Conservation (phyloP, 192 early-diverging fungal species). For the Coemansia sp. region DNA sequence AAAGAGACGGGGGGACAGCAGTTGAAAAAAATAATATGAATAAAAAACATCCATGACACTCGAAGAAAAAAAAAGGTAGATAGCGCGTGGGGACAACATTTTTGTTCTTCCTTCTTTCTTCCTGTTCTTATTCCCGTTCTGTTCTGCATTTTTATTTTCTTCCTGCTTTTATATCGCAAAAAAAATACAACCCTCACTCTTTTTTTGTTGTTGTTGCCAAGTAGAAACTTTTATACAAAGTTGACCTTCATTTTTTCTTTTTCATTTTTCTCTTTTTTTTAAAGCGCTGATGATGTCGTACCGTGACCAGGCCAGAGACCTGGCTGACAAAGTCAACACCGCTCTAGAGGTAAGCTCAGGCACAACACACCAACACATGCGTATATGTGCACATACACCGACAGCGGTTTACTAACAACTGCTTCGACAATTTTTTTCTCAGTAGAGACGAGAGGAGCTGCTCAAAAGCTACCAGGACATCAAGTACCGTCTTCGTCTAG, state of each 20-base stretch:
- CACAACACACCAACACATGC: no score
- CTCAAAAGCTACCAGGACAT: slow-evolving; percentile 34
- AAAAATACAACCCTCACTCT: background rate
- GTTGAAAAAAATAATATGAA: background rate
- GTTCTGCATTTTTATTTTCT: no score
- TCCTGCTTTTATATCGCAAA: background rate
- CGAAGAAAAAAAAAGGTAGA: background rate
- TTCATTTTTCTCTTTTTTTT: slow-evolving; percentile 8
- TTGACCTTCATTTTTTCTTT: slow-evolving; percentile 5
- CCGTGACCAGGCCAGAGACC: slow-evolving; percentile 41
- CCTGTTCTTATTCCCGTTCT: no score
- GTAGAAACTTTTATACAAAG: no score
- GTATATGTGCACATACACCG: no score
- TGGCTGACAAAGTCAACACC: slow-evolving; percentile 43
- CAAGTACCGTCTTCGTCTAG: slow-evolving; percentile 23
- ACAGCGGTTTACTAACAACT: no score
- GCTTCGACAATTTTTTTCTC: no score
- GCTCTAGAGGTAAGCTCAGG: slow-evolving; percentile 40
- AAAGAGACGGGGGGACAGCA: no score
- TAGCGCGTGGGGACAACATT: no score
- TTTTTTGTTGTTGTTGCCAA: no score
- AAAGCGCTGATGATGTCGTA: slow-evolving; percentile 39
- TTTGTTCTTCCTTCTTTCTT: no score
- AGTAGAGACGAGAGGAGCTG: slow-evolving; percentile 45
- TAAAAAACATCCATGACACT: no score